Evolutionary conservation across 1,284 basidiomycete genomes (phyloP), one percentile per base, ranked within the genome.

Genomic region (Fomitiporia mediterranea): DNA sequence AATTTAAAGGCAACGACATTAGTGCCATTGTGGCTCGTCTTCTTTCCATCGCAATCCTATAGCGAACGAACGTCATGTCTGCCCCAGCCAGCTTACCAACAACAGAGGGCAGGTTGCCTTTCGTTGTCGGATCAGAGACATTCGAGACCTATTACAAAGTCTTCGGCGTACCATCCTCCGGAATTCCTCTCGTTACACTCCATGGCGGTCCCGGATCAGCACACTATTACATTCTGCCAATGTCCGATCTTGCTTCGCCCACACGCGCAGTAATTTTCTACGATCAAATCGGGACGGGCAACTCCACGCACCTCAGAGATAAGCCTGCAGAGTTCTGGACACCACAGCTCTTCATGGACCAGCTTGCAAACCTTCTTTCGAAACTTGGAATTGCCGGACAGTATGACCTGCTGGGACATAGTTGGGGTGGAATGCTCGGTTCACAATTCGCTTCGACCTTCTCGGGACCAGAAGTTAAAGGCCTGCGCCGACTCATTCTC

Each of bases 381-480:
- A 66, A 74, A 57, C 65, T 79, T 38, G 68, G 62, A 2, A 71
- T 79, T 56, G 61, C 64, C 3, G 67, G 64, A 21, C 61, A 68
- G 28, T 80, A 70, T 53, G 66, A 71, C 49, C 34, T 81, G 2
- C 53, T 74, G 0, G 79, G 78, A 1, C 75, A 81, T 37, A 78
- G 77, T 7, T 80, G 79, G 78, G 78, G 77, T 17, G 77, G 75
- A 1, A 77, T 79, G 71, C 69, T 81, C 2, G 75, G 63, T 9
- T 62, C 72, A 1, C 63, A 64, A 5, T 72, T 74, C 51, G 75
- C 72, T 11, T 64, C 59, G 5, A 51, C 64, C 2, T 66, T 63
- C 25, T 69, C 71, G 15, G 15, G 23, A 8, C 39, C 27, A 5
- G 23, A 34, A 7, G 1, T 76, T 0, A 61, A 57, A 7, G 78